A percentile compares a stretch with the other conserved stretches of the same genome.
These are phyloP conservation scores for Alternaria hordeiaustralica DNA, from an alignment of 2,329 filamentous ascomycete genomes.

Conservation along the genomic window DNA sequence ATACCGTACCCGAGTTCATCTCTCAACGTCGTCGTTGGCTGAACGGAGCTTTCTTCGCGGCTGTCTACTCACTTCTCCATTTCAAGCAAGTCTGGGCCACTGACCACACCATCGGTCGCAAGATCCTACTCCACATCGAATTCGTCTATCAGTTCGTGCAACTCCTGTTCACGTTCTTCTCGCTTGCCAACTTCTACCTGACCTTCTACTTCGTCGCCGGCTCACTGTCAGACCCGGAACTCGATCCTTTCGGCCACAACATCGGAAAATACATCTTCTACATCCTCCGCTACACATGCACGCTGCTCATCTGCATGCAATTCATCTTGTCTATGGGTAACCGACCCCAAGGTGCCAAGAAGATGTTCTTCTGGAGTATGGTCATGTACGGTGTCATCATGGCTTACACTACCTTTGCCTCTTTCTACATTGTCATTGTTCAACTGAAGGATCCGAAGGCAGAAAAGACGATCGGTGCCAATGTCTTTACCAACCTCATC, in stretches of 20 bases:
- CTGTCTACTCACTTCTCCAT: constrained; percentile 95
- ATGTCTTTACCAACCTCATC: constrained; percentile 93
- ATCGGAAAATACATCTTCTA: constrained; percentile 86
- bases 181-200: constrained; percentile 97
- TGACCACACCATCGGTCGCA: constrained; percentile 87
- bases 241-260: constrained; percentile 91
- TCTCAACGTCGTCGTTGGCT: constrained; percentile 96
- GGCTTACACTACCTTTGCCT: constrained; percentile 90
- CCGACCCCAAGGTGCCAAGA: constrained; percentile 90
- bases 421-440: constrained; percentile 85
- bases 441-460: constrained; percentile 67
- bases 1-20: constrained; percentile 94
- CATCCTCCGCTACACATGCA: constrained; percentile 81
- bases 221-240: constrained; percentile 75
- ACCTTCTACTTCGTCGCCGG: constrained; percentile 98
- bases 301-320: constrained; percentile 89
- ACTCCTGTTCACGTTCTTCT: constrained; percentile 96
- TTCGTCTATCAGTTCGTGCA: constrained; percentile 95
- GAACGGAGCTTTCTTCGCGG: constrained; percentile 98
- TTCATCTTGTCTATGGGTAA: constrained; percentile 98
- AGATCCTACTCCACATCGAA: constrained; percentile 90
- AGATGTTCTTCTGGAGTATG: constrained; percentile 87
- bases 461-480: constrained; percentile 72
- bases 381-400: constrained; percentile 93
- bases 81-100: constrained; percentile 92